A percentile compares a stretch with the other conserved stretches of the same genome.
Conservation (phyloP, 169 alveolate species). For the Eimeria brunetti region DNA sequence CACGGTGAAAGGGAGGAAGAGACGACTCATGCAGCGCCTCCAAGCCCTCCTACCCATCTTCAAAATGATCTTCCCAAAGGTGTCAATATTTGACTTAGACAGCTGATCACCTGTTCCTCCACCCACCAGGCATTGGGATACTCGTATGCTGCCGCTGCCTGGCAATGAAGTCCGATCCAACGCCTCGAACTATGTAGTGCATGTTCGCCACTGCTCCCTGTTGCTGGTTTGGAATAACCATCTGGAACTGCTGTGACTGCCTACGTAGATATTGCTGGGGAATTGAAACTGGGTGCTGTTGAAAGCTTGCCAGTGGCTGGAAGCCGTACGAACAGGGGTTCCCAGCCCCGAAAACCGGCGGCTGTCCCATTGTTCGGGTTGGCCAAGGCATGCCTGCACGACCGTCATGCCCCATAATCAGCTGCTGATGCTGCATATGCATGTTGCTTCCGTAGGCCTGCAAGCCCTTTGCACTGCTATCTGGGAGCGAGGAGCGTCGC, state of each 20-base stretch:
- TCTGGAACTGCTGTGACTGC: conserved; percentile 27
- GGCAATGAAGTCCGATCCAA: conserved; percentile 5
- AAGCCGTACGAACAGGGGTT: neutral
- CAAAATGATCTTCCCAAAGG: neutral
- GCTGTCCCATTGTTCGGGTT: neutral
- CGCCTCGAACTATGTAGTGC: neutral
- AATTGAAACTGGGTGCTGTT: conserved; percentile 17
- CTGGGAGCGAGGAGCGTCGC: conserved; percentile 55
- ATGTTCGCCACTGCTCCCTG: neutral
- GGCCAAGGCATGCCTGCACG: conserved; percentile 14
- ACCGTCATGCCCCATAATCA: neutral
- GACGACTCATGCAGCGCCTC: neutral
- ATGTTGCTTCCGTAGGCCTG: neutral
- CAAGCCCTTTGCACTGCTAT: neutral
- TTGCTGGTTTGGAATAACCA: conserved; percentile 24
- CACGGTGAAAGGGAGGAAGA: neutral
- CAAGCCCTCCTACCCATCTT: neutral
- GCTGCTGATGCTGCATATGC: conserved; percentile 3
- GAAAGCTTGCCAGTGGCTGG: conserved; percentile 23
- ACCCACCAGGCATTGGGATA: conserved; percentile 7
- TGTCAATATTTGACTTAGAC: neutral
- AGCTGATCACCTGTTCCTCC: neutral
- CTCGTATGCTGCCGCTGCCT: conserved; percentile 26
- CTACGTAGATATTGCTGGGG: neutral
- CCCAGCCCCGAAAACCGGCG: neutral